Conservation (phyloP, 164 flowering plant species). For the Annona squamosa region DNA sequence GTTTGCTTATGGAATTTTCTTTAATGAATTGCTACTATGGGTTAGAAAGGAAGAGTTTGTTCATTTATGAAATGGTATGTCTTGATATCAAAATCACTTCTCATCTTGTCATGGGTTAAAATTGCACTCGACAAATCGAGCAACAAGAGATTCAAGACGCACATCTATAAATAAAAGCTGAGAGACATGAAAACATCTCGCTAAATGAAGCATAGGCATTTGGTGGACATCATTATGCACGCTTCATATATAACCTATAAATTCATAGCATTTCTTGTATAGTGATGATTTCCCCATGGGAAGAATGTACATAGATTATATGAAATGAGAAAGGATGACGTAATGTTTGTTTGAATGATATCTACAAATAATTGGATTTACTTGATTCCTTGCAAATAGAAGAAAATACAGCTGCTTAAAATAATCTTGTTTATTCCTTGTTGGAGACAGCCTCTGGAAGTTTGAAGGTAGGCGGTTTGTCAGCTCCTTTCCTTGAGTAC, state of each 20-base stretch:
- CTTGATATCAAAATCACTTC: not conserved
- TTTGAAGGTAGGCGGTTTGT: constrained; percentile 69
- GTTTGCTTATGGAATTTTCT: not conserved
- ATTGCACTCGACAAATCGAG: not conserved
- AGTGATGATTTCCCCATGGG: not conserved
- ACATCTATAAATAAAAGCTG: not conserved
- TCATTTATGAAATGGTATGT: not conserved
- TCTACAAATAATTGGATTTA: constrained; percentile 14
- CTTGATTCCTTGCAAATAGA: constrained; percentile 8
- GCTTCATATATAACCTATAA: not conserved
- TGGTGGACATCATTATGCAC: not conserved
- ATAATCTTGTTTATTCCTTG: constrained; percentile 30
- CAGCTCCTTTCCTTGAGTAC: constrained; percentile 80
- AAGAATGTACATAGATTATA: not conserved
- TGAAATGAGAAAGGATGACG: not conserved
- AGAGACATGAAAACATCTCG: not conserved
- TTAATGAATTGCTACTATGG: not conserved
- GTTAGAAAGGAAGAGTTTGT: not conserved
- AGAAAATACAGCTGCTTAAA: not conserved
- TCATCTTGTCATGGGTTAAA: not conserved
- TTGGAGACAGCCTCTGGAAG: constrained; percentile 68
- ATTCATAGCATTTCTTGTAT: not conserved
- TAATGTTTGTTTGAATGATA: not conserved
- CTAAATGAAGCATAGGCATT: not conserved
- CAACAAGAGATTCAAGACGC: not conserved